phyloP scores from a whole-genome alignment of 1,284 basidiomycete genomes.

The Ceratobasidium sp. region DNA sequence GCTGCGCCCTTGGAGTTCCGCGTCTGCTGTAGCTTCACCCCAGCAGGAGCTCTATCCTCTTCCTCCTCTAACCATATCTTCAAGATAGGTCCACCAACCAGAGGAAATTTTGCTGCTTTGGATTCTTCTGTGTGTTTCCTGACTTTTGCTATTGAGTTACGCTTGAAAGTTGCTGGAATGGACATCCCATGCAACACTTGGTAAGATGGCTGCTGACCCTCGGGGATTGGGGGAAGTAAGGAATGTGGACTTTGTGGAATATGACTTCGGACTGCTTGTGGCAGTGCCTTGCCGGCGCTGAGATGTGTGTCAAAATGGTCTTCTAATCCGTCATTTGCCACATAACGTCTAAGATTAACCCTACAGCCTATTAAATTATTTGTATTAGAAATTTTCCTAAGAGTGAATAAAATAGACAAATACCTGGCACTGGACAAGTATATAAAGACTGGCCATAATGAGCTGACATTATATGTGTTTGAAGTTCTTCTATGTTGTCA shows the following conservation, averaged over 20 bases:
- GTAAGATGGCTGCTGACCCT: not conserved
- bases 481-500: not conserved
- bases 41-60: not conserved
- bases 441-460: not conserved
- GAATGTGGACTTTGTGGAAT: not conserved
- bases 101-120: not conserved
- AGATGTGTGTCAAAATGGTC: constrained; percentile 15
- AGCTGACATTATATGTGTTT: not conserved
- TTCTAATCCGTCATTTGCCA: not conserved
- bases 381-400: not conserved
- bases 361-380: constrained; percentile 4
- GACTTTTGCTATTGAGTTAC: not conserved
- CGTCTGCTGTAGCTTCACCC: not conserved
- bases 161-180: not conserved
- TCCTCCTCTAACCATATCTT: not conserved
- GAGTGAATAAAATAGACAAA: not conserved
- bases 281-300: not conserved
- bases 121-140: not conserved
- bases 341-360: not conserved
- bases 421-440: constrained; percentile 19
- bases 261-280: not conserved
- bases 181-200: not conserved
- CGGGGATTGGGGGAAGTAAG: not conserved
- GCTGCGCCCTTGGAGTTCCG: not conserved
- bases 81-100: not conserved